Evolutionary conservation across 2,329 filamentous ascomycete genomes (phyloP), one percentile per base, ranked within the genome.

Genomic region (Trichophyton benhamiae): DNA sequence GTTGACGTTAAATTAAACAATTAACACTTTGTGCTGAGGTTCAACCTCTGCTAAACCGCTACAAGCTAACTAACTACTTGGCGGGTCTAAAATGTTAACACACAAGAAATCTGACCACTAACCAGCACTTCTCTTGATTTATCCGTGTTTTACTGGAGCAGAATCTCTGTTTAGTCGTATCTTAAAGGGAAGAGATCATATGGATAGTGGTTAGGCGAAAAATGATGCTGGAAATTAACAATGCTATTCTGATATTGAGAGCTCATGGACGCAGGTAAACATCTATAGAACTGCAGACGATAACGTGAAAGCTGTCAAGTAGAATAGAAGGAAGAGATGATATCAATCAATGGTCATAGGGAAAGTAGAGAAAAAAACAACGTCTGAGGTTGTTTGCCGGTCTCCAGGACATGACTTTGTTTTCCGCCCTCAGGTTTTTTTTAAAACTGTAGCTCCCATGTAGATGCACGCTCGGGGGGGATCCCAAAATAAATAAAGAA

Each of bases 361-460:
- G 38, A 58, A 58, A 27, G 38, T n/a, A 42, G 30, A 58, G 36
- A 30, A 30, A 38, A 44, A 41, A 53, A 36, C 25, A 55, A 55
- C 25, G 17, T 13, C 52, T n/a, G 52, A 55, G 52, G 52, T 33
- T 36, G 25, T 55, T 55, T 36, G 52, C 52, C 52, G 52, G 52
- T 55, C 52, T 55, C 52, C 52, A 55, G 52, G 52, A 55, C 52
- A 20, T 55, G 52, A 55, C 27, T 33, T 38, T 38, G 52, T 55
- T 36, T 55, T 17, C 25, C 52, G 15, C 27, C 52, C 52, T 55
- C 52, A 55, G 27, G 27, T 55, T 55, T 38, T 38, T 36, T 36
- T 36, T 8, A 3, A 55, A 55, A 55, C 33, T 33, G 52, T 55
- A 55, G 52, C 52, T 55, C 52, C 52, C 52, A 55, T 55, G 52